Evolutionary conservation across 1,284 basidiomycete species (phyloP).

Genomic region (Omphalotus olearius): DNA sequence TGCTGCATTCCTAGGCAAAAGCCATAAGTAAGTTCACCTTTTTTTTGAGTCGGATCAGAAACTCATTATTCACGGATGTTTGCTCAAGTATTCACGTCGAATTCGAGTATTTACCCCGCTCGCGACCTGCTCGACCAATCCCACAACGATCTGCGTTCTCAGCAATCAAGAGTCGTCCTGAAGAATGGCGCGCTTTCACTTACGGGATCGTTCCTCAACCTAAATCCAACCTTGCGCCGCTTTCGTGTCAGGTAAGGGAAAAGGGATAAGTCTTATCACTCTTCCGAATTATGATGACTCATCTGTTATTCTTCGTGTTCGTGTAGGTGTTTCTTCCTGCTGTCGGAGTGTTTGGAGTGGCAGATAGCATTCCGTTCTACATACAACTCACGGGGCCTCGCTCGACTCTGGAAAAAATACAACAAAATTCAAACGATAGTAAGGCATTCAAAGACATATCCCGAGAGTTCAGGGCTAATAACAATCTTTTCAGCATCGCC

Average conservation of each 20-base stretch:
- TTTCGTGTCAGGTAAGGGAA: constrained; percentile 12
- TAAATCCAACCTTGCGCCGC: constrained; percentile 4
- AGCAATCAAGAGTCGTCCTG: constrained; percentile 11
- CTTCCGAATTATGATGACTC: neutral
- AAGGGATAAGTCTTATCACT: neutral
- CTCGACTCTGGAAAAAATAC: constrained; percentile 3
- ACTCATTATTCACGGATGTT: neutral
- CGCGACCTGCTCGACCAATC: constrained; percentile 11
- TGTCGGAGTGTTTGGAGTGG: constrained; percentile 12
- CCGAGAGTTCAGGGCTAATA: neutral
- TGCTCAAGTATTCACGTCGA: constrained; percentile 1
- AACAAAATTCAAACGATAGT: neutral
- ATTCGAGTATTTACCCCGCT: constrained; percentile 12
- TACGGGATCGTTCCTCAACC: constrained; percentile 5
- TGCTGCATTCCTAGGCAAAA: constrained; percentile 10
- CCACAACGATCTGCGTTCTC: constrained; percentile 8
- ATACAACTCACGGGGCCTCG: constrained; percentile 9
- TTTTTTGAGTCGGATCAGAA: neutral
- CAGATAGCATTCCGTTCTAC: constrained; percentile 13
- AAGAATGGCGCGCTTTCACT: constrained; percentile 12
- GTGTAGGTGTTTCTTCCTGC: constrained; percentile 12
- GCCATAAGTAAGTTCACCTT: constrained; percentile 2
- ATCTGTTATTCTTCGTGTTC: neutral
- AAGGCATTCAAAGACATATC: neutral
- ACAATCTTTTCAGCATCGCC: neutral